These are phyloP conservation scores for Cupressus sempervirens DNA, from an alignment of 75 land plant genomes.

Conservation along the genomic window DNA sequence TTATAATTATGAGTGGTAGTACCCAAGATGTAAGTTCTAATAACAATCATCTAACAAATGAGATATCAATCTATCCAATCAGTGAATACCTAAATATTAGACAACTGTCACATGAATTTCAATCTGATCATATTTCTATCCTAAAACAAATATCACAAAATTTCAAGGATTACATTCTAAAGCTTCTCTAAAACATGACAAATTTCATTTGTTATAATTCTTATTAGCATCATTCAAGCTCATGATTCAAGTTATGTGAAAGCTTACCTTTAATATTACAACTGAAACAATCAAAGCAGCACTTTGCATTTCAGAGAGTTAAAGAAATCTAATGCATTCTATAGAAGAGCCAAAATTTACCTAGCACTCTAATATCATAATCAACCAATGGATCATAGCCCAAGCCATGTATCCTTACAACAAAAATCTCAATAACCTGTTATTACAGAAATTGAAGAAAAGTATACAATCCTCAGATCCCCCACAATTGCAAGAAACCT, in stretches of 20 bases:
- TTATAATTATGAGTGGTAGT: no score
- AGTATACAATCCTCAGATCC: neutral
- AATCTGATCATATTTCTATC: neutral
- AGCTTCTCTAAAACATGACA: neutral
- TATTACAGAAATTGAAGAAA: neutral
- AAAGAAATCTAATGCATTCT: neutral
- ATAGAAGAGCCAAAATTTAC: neutral
- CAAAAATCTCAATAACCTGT: neutral
- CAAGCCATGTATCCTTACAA: neutral
- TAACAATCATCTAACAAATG: no score
- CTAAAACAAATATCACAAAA: neutral
- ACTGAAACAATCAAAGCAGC: neutral
- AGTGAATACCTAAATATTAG: neutral
- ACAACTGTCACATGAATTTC: neutral
- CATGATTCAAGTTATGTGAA: neutral
- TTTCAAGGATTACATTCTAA: neutral
- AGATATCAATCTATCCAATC: no score
- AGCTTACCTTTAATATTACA: neutral
- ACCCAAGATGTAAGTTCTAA: no score
- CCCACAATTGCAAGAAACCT: neutral
- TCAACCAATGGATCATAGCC: neutral
- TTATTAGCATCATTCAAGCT: neutral
- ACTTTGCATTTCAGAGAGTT: neutral
- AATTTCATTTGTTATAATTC: neutral
- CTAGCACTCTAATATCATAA: neutral